Evolutionary conservation across 2,329 filamentous ascomycete species (phyloP), one percentile per base, ranked within the genome.

Genomic region (Aspergillus piperis): DNA sequence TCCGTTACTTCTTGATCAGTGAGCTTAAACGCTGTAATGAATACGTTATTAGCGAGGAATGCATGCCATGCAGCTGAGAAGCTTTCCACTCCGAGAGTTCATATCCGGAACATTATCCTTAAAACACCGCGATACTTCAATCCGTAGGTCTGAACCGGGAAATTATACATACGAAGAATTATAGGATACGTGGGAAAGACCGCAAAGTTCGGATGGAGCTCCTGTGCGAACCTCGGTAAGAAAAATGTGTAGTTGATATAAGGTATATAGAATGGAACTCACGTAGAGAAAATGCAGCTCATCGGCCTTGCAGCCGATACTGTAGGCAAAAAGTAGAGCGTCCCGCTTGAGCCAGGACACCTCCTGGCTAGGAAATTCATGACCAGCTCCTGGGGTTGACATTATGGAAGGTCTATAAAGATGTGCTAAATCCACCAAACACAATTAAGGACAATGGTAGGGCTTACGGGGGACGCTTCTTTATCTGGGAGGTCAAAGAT

Each of bases 261-360:
- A 17, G 27, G 27, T 10, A 10, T 15, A 36, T 11, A 17, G 17
- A 41, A 42, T n/a, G 7, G 3, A 19, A 72, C 85, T 62, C 83
- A 95, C 92, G 71, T 92, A 97, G 79, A 96, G 88, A 74, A 94
- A 96, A 74, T 96, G 92, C 71, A 96, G 86, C 82, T 97, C 93
- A 69, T 96, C 88, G n/a, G 84, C 84, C 11, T 86, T 94, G 73
- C 84, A 88, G 59, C 93, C 93, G 75, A 97, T 94, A 79, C 89
- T 94, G 77, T 90, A 89, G 68, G 93, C 92, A 76, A 97, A 97
- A 63, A 98, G 87, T 63, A 97, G 83, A 38, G 88, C 86, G 82
- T 97, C 93, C 66, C 93, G 87, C 84, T 93, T 92, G 70, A 91
- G 78, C 93, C 92, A 97, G 69, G 88, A 85, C 10, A 96, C 91